Evolutionary conservation across 306 rosid species (phyloP), one percentile per base, ranked within the genome.

Genomic region (Mucuna pruriens): DNA sequence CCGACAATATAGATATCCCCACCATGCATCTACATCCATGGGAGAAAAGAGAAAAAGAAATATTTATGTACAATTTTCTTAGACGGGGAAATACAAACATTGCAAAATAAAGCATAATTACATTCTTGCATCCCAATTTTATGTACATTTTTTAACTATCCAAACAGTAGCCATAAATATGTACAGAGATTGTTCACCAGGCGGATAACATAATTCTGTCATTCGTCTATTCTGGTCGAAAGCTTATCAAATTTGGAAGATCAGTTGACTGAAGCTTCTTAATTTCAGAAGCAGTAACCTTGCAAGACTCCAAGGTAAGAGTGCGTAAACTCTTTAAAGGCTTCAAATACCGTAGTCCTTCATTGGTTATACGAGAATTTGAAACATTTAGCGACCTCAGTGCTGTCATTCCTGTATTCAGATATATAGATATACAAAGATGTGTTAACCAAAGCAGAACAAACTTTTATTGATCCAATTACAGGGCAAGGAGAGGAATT

Each of bases 171-270:
- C 66, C 51, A 72, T 75, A 69, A 49, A 65, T 81, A 83, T 78
- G 83, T 83, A 80, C 90, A 87, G 71, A 49, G 33, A 83, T 76
- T 62, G 31, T 38, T 64, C 78, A 74, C 60, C 39, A 38, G 64
- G 61, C 65, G 16, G 67, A 76, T 63, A 64, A 64, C 81, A 80
- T 33, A 54, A 46, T 36, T 34, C 51, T 79, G 34, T 23, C 13
- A 40, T 58, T 49, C 54, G 48, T 71, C 82, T 90, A 90, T 76
- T 93, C 97, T 7, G 99, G 97, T 23, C 98, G 92, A 89, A 89
- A 93, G 91, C 88, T 92, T 34, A 93, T 86, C 77, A 95, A 85
- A 80, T 93, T 86, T 29, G 94, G 98, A 76, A 96, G 99, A 84
- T 90, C 87, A 31, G 84, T 78, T 31, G 67, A 85, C 82, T 89